phyloP scores from a whole-genome alignment of 331 rosid genomes.

The Quercus phellos region DNA sequence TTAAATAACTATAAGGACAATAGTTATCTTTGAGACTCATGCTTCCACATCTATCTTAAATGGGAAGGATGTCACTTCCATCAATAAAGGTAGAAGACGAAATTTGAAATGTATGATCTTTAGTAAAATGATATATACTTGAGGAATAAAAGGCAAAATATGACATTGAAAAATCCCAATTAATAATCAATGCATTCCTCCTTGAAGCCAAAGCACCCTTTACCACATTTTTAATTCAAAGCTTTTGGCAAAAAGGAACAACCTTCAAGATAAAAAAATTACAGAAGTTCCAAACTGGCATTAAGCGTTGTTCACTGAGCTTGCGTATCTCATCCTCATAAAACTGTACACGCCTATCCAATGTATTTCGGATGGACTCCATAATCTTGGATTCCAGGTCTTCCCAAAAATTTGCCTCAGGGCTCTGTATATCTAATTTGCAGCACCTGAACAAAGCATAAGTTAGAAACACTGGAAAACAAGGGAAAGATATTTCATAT shows the following conservation, averaged over 20 bases:
- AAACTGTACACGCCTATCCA: conserved; percentile 94
- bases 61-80: not conserved
- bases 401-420: conserved; percentile 94
- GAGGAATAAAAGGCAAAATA: not conserved
- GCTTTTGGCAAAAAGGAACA: conserved; percentile 25
- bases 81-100: conserved; percentile 3
- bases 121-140: not conserved
- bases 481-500: conserved; percentile 17
- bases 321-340: conserved; percentile 98
- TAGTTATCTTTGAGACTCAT: not conserved
- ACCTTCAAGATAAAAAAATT: conserved; percentile 96
- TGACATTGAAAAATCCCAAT: not conserved
- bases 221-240: not conserved
- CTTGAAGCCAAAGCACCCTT: not conserved
- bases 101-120: not conserved
- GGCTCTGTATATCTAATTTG: conserved; percentile 74
- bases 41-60: not conserved
- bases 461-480: conserved; percentile 17
- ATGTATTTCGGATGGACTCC: conserved; percentile 87
- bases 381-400: conserved; percentile 85
- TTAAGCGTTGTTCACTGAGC: conserved; percentile 92
- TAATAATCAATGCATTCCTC: conserved; percentile 7
- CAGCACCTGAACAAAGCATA: conserved; percentile 68
- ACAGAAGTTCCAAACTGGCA: conserved; percentile 99
- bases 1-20: not conserved